Evolutionary conservation across 257 asterid genomes (phyloP).

Genomic region (Solanum ossicruentum): DNA sequence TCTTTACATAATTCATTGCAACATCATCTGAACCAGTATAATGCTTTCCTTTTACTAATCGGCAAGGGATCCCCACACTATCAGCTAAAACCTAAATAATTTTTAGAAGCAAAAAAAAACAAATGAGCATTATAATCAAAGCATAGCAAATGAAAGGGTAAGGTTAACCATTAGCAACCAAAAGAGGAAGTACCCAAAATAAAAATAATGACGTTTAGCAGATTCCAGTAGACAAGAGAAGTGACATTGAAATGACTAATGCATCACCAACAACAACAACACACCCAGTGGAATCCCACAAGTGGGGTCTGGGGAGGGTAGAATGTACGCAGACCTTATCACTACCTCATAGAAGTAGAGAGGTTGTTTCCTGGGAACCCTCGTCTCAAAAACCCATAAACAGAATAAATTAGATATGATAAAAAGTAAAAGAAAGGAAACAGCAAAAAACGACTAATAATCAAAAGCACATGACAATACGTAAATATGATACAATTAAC

Average conservation of each 20-base stretch:
- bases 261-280: not conserved
- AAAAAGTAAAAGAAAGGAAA: no score
- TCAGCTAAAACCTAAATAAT: slow-evolving; percentile 86
- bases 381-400: no score
- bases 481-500: no score
- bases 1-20: slow-evolving; percentile 77
- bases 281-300: no score
- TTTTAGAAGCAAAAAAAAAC: slow-evolving; percentile 10
- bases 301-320: no score
- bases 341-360: no score
- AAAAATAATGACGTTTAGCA: not conserved
- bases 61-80: slow-evolving; percentile 69
- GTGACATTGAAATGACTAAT: not conserved
- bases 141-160: not conserved
- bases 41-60: slow-evolving; percentile 79
- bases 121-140: not conserved
- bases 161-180: not conserved
- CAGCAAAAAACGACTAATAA: no score
- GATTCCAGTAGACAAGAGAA: not conserved
- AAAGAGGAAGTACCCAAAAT: not conserved
- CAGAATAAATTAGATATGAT: no score
- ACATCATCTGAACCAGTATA: slow-evolving; percentile 87
- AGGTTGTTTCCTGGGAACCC: no score
- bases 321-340: no score
- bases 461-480: no score